phyloP scores from a whole-genome alignment of 257 asterid species.

The Solanum sejunctum region DNA sequence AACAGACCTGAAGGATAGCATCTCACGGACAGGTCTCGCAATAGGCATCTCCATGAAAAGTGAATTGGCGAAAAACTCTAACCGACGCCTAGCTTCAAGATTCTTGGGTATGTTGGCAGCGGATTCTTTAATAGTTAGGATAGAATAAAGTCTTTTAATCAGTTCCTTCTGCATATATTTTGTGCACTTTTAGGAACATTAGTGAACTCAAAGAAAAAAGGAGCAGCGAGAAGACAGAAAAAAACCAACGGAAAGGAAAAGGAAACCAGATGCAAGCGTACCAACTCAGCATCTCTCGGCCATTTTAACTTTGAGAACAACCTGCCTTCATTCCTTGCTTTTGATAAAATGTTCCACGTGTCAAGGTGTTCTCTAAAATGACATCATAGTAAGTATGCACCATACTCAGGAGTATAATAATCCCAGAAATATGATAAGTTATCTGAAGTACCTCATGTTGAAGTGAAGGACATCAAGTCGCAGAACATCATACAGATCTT shows the following conservation, averaged over 20 bases:
- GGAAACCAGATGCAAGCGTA: conserved; percentile 12
- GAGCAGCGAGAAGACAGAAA: not conserved
- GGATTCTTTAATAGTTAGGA: conserved; percentile 80
- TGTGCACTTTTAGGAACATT: conserved; percentile 4
- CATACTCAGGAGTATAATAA: not conserved
- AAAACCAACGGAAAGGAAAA: not conserved
- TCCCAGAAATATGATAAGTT: not conserved
- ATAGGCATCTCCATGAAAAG: conserved; percentile 96
- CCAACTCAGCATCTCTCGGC: conserved; percentile 85
- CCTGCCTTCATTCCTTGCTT: conserved; percentile 85
- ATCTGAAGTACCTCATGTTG: conserved; percentile 52
- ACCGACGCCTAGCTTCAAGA: conserved; percentile 91
- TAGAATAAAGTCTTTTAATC: conserved; percentile 68
- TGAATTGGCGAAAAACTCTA: conserved; percentile 85
- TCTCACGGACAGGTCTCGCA: conserved; percentile 84
- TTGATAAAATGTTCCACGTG: conserved; percentile 60
- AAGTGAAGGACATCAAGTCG: conserved; percentile 56
- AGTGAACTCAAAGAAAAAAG: not conserved
- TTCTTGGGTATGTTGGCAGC: conserved; percentile 80
- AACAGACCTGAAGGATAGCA: conserved; percentile 77
- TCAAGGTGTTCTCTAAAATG: conserved; percentile 56
- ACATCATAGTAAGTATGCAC: not conserved
- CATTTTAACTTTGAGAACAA: conserved; percentile 87
- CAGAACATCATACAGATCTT: conserved; percentile 96
- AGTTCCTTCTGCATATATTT: conserved; percentile 54